These are phyloP conservation scores for Abortiporus biennis DNA, from an alignment of 1,284 basidiomycete genomes.

Conservation along the genomic window DNA sequence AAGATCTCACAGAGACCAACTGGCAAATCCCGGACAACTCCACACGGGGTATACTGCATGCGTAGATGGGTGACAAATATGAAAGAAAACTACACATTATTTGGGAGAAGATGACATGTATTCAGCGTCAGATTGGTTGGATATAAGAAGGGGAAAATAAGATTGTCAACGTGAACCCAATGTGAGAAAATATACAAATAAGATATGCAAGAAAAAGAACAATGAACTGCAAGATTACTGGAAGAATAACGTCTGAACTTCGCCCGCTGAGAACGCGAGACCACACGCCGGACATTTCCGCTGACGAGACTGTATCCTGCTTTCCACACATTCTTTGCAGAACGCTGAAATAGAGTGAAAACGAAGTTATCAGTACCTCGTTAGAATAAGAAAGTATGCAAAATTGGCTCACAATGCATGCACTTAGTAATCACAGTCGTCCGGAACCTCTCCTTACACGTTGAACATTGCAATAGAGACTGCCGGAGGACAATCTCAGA, in stretches of 20 bases:
- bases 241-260: constrained; percentile 84
- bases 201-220: constrained; percentile 11
- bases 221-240: too few relatives aligned
- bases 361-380: too few relatives aligned
- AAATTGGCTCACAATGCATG: constrained; percentile 75
- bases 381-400: too few relatives aligned
- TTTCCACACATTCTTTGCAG: constrained; percentile 85
- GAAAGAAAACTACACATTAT: too few relatives aligned
- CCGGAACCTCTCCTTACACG: constrained; percentile 82
- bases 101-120: too few relatives aligned
- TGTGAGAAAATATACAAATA: constrained; percentile 5
- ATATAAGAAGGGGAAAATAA: constrained; percentile 1
- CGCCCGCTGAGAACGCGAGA: constrained; percentile 78
- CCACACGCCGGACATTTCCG: constrained; percentile 95
- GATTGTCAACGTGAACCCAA: not conserved
- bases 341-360: constrained; percentile 56
- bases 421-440: constrained; percentile 89
- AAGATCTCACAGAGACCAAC: too few relatives aligned
- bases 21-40: too few relatives aligned
- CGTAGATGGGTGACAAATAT: too few relatives aligned
- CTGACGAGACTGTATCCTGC: constrained; percentile 85
- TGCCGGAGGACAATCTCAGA: too few relatives aligned
- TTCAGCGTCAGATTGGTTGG: too few relatives aligned
- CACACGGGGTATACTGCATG: too few relatives aligned
- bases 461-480: constrained; percentile 89